Evolutionary conservation across 2,329 filamentous ascomycete genomes (phyloP).

Genomic region (Aureobasidium subglaciale): DNA sequence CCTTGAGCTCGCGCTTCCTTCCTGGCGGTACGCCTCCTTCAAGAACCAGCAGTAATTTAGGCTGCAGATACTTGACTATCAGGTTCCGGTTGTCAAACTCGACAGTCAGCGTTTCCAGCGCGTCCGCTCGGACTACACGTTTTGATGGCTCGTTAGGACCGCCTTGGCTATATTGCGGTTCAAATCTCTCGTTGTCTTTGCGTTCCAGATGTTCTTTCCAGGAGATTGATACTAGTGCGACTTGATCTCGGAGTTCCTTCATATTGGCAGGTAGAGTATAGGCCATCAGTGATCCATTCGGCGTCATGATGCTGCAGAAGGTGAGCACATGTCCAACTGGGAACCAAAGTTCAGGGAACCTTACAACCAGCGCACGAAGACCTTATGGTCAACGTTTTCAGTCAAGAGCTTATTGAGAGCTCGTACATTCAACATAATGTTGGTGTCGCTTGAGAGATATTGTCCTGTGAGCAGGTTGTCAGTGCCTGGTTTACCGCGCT

Average conservation of each 20-base stretch:
- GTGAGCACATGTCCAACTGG: background rate
- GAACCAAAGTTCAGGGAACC: slow-evolving; percentile 12
- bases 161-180: slow-evolving; percentile 20
- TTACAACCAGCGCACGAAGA: slow-evolving; percentile 38
- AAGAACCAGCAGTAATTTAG: slow-evolving; percentile 40
- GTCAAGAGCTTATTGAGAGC: slow-evolving; percentile 37
- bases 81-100: slow-evolving; percentile 41
- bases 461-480: background rate
- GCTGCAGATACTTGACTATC: slow-evolving; percentile 40
- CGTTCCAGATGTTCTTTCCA: slow-evolving; percentile 39
- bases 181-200: slow-evolving; percentile 18
- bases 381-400: slow-evolving; percentile 35
- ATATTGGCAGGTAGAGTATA: slow-evolving; percentile 44
- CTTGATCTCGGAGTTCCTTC: slow-evolving; percentile 43
- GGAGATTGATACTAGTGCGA: slow-evolving; percentile 41
- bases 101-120: slow-evolving; percentile 39
- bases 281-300: slow-evolving; percentile 44
- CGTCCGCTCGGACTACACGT: slow-evolving; percentile 9
- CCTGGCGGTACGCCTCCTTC: slow-evolving; percentile 41
- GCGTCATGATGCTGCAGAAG: slow-evolving; percentile 39
- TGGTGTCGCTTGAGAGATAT: background rate
- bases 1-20: slow-evolving; percentile 33
- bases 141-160: slow-evolving; percentile 9
- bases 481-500: background rate
- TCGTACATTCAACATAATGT: slow-evolving; percentile 36